These are phyloP conservation scores for Mitragyna speciosa DNA, from an alignment of 257 asterid species.

Conservation along the genomic window DNA sequence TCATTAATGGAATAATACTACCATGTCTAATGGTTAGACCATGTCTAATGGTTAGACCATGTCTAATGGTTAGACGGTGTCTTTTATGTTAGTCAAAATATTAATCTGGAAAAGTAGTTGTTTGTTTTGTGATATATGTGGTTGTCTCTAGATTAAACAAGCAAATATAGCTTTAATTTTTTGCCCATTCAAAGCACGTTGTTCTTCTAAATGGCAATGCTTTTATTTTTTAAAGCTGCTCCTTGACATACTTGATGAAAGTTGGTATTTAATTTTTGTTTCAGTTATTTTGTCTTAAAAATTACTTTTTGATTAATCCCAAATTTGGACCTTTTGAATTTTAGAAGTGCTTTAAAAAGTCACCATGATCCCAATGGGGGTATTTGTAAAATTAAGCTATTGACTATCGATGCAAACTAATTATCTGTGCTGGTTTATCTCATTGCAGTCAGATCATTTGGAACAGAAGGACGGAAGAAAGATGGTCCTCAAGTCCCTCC, in stretches of 20 bases:
- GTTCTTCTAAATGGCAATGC: background rate
- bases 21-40: too few relatives aligned
- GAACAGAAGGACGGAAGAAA: conserved; percentile 92
- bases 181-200: background rate
- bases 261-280: background rate
- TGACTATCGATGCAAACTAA: background rate
- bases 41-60: too few relatives aligned
- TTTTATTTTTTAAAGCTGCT: background rate
- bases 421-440: conserved; percentile 2
- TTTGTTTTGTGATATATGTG: background rate
- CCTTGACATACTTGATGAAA: too few relatives aligned
- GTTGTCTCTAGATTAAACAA: too few relatives aligned
- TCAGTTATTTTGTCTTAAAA: background rate
- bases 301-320: background rate
- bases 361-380: background rate
- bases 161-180: background rate
- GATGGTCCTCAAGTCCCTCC: conserved; percentile 95
- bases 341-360: background rate
- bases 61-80: background rate
- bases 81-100: background rate
- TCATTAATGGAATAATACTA: background rate
- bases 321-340: background rate
- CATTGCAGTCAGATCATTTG: conserved; percentile 83
- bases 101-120: background rate
- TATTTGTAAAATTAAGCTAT: background rate